Conservation (phyloP, 2,329 filamentous ascomycete species). For the Trichoderma harzianum region DNA sequence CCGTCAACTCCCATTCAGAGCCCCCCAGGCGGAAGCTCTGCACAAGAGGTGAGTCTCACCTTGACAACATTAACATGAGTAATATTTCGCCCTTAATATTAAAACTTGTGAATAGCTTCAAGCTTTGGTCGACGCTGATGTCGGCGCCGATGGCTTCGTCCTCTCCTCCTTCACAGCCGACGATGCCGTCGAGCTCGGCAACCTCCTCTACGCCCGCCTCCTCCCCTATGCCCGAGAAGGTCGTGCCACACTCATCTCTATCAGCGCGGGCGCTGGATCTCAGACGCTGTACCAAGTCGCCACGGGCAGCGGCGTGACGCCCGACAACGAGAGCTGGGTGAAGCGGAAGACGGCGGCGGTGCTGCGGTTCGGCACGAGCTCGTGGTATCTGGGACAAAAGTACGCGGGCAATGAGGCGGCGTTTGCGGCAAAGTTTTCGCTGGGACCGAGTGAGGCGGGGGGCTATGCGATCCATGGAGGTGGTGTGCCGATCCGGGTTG, state of each 20-base stretch:
- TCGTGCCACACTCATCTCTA: conserved; percentile 58
- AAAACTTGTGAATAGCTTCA: conserved; percentile 24
- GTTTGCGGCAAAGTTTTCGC: conserved; percentile 63
- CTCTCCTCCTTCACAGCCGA: conserved; percentile 56
- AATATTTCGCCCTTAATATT: background rate
- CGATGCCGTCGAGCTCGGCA: conserved; percentile 64
- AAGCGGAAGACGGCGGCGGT: conserved; percentile 69
- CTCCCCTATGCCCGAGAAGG: conserved; percentile 39
- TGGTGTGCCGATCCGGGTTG: conserved; percentile 68
- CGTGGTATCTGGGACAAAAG: conserved; percentile 70
- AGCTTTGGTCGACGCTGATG: conserved; percentile 25
- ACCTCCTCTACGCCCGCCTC: conserved; percentile 61
- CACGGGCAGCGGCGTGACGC: conserved; percentile 62
- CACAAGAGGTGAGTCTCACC: conserved; percentile 14
- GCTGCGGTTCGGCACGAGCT: conserved; percentile 65
- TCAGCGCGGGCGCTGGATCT: conserved; percentile 54
- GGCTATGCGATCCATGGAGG: conserved; percentile 77
- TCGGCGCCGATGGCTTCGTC: conserved; percentile 42
- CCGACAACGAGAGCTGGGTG: conserved; percentile 72
- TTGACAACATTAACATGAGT: background rate
- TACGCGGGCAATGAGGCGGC: conserved; percentile 59
- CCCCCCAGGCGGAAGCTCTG: conserved; percentile 12
- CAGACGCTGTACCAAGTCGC: conserved; percentile 69
- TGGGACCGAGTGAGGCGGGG: conserved; percentile 53
- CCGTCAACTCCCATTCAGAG: conserved; percentile 13